These are phyloP conservation scores for Clitoria ternatea DNA, from an alignment of 306 rosid genomes.

Conservation along the genomic window DNA sequence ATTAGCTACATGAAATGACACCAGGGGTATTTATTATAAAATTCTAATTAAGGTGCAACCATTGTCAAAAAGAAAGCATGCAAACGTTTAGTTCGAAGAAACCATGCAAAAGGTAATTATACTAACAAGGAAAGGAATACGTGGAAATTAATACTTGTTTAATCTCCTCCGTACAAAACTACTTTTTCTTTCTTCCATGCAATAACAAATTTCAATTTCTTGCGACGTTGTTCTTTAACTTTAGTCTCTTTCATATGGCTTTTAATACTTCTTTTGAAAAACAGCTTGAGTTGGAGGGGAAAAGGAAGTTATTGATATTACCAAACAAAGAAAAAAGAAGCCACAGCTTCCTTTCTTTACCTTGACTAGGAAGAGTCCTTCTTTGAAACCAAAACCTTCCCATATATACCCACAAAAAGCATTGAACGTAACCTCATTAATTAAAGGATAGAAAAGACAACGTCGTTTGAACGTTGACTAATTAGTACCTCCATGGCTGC, in stretches of 20 bases:
- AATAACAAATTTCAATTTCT: constrained; percentile 38
- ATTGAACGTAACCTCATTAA: constrained; percentile 25
- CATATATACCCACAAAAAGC: neutral
- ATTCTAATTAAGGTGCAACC: neutral
- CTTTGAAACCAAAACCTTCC: constrained; percentile 35
- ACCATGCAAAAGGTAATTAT: neutral
- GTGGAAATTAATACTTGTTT: neutral
- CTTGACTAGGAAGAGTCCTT: constrained; percentile 50
- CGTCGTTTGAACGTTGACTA: constrained; percentile 50
- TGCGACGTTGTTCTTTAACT: constrained; percentile 40
- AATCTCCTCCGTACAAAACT: neutral
- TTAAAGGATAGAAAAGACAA: constrained; percentile 5
- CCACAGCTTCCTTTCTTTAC: constrained; percentile 45
- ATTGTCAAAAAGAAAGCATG: neutral
- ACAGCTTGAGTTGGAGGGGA: neutral
- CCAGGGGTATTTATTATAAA: neutral
- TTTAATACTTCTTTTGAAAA: constrained; percentile 49
- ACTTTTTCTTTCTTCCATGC: constrained; percentile 26
- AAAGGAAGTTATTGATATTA: constrained; percentile 25
- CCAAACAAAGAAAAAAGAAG: constrained; percentile 33
- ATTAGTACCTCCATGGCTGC: constrained; percentile 1
- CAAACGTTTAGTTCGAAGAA: neutral
- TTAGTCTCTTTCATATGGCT: constrained; percentile 32
- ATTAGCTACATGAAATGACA: too few relatives aligned
- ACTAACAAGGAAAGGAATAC: neutral